Evolutionary conservation across 2,329 filamentous ascomycete species (phyloP).

Genomic region (Epichloe sp.): DNA sequence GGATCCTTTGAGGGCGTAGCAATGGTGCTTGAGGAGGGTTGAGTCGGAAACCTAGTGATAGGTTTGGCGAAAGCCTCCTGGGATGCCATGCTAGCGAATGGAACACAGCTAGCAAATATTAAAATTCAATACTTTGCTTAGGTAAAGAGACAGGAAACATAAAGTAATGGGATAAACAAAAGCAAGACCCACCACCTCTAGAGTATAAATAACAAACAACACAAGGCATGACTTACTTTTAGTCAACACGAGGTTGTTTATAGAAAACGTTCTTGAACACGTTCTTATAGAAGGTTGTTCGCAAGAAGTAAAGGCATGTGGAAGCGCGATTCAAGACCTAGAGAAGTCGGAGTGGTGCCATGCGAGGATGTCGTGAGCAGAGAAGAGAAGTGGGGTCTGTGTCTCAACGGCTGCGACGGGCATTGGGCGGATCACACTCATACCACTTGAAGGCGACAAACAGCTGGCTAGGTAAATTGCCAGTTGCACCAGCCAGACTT

Average conservation of each 20-base stretch:
- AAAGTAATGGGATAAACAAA: neutral
- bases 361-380: too few relatives aligned
- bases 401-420: too few relatives aligned
- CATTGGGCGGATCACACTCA: too few relatives aligned
- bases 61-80: neutral
- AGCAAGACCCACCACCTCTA: neutral
- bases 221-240: neutral
- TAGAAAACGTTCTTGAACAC: too few relatives aligned
- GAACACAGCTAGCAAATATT: too few relatives aligned
- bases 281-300: too few relatives aligned
- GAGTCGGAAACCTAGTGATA: neutral
- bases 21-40: too few relatives aligned
- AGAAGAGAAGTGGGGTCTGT: neutral
- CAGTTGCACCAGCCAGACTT: neutral
- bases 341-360: too few relatives aligned
- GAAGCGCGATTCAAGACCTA: too few relatives aligned
- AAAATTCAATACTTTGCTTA: neutral
- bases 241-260: too few relatives aligned
- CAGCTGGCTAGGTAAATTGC: neutral
- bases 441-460: neutral
- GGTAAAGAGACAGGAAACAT: neutral
- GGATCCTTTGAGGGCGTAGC: neutral
- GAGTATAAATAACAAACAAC: neutral
- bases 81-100: neutral
- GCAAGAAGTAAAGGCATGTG: too few relatives aligned